Percentiles rank a stretch among this genome's conserved stretches.
Evolutionary conservation across 805 yeast genomes (phyloP).

Genomic region (Barnettozyma sp.): DNA sequence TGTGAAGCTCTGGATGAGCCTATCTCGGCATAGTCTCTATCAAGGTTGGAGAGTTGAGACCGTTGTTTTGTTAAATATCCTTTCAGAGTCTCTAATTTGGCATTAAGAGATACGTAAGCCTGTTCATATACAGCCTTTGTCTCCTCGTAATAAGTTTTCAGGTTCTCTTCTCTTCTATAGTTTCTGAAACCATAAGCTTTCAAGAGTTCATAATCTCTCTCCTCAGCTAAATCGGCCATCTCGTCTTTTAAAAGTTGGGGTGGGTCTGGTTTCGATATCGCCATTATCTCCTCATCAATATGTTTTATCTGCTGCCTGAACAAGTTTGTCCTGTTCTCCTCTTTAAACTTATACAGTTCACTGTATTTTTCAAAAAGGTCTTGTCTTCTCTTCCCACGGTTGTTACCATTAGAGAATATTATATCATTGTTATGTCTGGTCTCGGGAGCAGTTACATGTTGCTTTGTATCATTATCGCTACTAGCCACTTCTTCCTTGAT

Average conservation of each 20-base stretch:
- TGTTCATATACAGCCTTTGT: conserved; percentile 23
- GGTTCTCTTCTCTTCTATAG: conserved; percentile 23
- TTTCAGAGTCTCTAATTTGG: conserved; percentile 28
- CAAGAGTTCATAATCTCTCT: conserved; percentile 28
- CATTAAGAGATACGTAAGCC: conserved; percentile 23
- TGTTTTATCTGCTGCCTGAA: conserved; percentile 6
- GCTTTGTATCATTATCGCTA: background rate
- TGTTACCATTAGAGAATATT: conserved; percentile 26
- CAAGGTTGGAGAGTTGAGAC: conserved; percentile 20
- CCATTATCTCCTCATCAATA: conserved; percentile 3
- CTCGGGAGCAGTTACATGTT: background rate
- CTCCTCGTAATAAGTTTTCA: conserved; percentile 23
- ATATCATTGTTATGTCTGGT: no score
- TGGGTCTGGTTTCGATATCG: conserved; percentile 7
- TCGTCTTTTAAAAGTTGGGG: conserved; percentile 11
- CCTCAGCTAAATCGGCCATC: conserved; percentile 28
- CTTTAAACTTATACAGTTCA: conserved; percentile 16
- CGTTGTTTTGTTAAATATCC: conserved; percentile 27
- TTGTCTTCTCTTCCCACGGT: conserved; percentile 23
- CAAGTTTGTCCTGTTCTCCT: conserved; percentile 9
- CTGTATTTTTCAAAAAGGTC: conserved; percentile 22
- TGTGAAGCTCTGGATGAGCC: conserved; percentile 26
- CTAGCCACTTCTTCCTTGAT: no score
- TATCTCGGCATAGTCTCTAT: conserved; percentile 25
- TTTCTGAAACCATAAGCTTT: conserved; percentile 22